These are phyloP conservation scores for Fragilariopsis cylindrus DNA, from an alignment of 108 stramenopile species.

Conservation along the genomic window DNA sequence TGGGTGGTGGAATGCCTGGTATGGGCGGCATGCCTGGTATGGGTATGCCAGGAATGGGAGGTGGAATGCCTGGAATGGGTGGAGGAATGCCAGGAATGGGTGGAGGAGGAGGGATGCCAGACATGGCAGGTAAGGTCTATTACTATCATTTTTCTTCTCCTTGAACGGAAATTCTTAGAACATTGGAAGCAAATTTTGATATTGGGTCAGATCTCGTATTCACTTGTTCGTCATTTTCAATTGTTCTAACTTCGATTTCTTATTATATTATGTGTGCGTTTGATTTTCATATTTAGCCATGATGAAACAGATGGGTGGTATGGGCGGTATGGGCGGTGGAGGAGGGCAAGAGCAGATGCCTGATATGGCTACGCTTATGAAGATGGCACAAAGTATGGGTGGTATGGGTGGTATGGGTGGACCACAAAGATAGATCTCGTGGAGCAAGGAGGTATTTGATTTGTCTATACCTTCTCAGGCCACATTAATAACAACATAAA, in stretches of 20 bases:
- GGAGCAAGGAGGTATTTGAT: conserved; percentile 62
- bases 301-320: conserved; percentile 34
- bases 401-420: conserved; percentile 10
- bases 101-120: conserved; percentile 47
- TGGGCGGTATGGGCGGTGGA: conserved; percentile 5
- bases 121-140: conserved; percentile 23
- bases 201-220: too few relatives aligned
- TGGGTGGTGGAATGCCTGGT: conserved; percentile 58
- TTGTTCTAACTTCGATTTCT: too few relatives aligned
- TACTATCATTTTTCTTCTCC: neutral
- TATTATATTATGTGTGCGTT: neutral
- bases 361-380: conserved; percentile 45
- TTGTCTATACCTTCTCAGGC: neutral
- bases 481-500: neutral
- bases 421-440: conserved; percentile 58
- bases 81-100: conserved; percentile 58
- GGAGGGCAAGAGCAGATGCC: conserved; percentile 27
- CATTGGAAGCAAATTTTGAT: too few relatives aligned
- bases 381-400: conserved; percentile 50
- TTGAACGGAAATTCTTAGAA: too few relatives aligned
- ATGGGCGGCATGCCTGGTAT: conserved; percentile 64
- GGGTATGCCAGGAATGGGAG: conserved; percentile 62
- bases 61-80: conserved; percentile 59
- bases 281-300: conserved; percentile 26
- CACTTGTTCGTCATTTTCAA: too few relatives aligned